These are phyloP conservation scores for Botrytis elliptica DNA, from an alignment of 2,329 filamentous ascomycete genomes.

Conservation along the genomic window DNA sequence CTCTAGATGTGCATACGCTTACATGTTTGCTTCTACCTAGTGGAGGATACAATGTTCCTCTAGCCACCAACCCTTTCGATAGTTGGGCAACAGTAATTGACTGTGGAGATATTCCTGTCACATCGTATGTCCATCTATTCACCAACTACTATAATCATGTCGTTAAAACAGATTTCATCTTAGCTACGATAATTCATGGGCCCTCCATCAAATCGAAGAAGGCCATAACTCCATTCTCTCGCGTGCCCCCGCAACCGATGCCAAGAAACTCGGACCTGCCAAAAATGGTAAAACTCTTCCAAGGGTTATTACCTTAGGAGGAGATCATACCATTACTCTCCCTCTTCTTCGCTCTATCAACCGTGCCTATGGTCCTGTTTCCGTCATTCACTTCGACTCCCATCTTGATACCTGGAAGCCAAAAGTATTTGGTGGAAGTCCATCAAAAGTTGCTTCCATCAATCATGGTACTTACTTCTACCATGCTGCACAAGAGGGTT, in stretches of 20 bases:
- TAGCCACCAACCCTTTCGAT: slow-evolving; percentile 77
- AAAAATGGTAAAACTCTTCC: slow-evolving; percentile 74
- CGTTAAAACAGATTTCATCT: not conserved
- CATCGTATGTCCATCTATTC: slow-evolving; percentile 57
- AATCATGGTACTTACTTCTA: slow-evolving; percentile 92
- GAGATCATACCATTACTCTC: slow-evolving; percentile 62
- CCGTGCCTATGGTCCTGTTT: slow-evolving; percentile 58
- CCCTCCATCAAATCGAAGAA: slow-evolving; percentile 81
- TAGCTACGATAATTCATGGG: slow-evolving; percentile 79
- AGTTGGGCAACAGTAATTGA: slow-evolving; percentile 78
- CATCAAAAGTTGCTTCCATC: slow-evolving; percentile 71
- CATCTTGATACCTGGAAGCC: slow-evolving; percentile 74
- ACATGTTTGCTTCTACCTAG: slow-evolving; percentile 50
- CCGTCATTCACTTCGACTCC: slow-evolving; percentile 62
- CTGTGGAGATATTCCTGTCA: slow-evolving; percentile 82
- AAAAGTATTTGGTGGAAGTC: slow-evolving; percentile 82
- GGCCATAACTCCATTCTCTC: slow-evolving; percentile 76
- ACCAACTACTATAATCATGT: not conserved
- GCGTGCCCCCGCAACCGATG: slow-evolving; percentile 67
- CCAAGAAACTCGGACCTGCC: slow-evolving; percentile 64
- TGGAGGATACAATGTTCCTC: slow-evolving; percentile 82
- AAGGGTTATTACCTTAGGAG: slow-evolving; percentile 73
- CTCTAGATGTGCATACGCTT: slow-evolving; percentile 40
- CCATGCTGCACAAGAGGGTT: slow-evolving; percentile 74
- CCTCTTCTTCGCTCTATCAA: slow-evolving; percentile 60